phyloP scores from a whole-genome alignment of 2,329 filamentous ascomycete genomes.

The Elsinoe batatas region DNA sequence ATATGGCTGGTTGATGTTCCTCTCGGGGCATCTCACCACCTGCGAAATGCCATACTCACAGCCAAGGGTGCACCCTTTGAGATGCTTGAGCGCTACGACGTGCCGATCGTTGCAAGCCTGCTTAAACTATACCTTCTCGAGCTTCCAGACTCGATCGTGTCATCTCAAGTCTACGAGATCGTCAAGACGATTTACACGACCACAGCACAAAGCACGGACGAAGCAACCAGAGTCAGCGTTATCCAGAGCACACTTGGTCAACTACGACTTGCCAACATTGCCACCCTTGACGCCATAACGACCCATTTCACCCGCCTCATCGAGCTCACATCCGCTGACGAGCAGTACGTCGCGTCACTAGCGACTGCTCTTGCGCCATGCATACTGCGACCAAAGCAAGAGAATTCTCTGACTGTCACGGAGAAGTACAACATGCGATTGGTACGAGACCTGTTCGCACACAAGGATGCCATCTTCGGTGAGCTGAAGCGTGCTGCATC shows the following conservation, averaged over 20 bases:
- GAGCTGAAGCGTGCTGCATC: slow-evolving; percentile 86
- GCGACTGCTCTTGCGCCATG: slow-evolving; percentile 71
- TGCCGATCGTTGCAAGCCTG: slow-evolving; percentile 85
- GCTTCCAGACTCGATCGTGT: slow-evolving; percentile 94
- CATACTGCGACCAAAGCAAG: slow-evolving; percentile 73
- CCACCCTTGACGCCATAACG: slow-evolving; percentile 94
- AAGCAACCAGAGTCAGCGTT: slow-evolving; percentile 74
- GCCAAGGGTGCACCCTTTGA: slow-evolving; percentile 70
- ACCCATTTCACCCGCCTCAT: slow-evolving; percentile 96
- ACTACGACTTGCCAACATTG: slow-evolving; percentile 91
- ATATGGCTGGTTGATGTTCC: slow-evolving; percentile 95
- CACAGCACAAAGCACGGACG: slow-evolving; percentile 63
- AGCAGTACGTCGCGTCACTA: slow-evolving; percentile 67
- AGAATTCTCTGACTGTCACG: slow-evolving; percentile 88
- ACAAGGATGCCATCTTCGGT: slow-evolving; percentile 92
- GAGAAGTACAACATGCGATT: slow-evolving; percentile 88
- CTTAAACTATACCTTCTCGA: slow-evolving; percentile 92
- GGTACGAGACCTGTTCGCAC: slow-evolving; percentile 79
- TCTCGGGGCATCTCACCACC: slow-evolving; percentile 69
- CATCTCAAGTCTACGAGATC: slow-evolving; percentile 96
- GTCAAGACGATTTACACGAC: slow-evolving; percentile 93
- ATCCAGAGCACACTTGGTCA: slow-evolving; percentile 93
- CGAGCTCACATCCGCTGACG: slow-evolving; percentile 91
- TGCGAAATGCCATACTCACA: slow-evolving; percentile 76
- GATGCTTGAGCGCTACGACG: slow-evolving; percentile 75